Percentiles rank a stretch among this genome's conserved stretches.
Evolutionary conservation across 2,329 filamentous ascomycete genomes (phyloP).

Genomic region (Mycosphaerella sp.): DNA sequence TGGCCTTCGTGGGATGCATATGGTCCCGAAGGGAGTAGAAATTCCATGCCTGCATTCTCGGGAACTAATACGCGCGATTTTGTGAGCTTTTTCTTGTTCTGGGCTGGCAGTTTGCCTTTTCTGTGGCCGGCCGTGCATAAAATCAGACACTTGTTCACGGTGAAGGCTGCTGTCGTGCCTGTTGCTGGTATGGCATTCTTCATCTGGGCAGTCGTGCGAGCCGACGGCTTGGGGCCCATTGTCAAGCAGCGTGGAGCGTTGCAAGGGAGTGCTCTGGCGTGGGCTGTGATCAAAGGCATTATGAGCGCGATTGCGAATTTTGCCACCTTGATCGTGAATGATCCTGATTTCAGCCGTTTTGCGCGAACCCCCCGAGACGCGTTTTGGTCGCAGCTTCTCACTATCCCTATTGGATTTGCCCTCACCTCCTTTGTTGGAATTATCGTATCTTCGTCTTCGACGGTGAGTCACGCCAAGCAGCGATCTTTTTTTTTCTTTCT

Average conservation of each 20-base stretch:
- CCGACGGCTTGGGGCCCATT: slow-evolving; percentile 77
- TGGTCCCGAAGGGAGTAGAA: slow-evolving; percentile 46
- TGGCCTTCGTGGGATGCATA: slow-evolving; percentile 55
- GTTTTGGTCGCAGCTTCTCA: slow-evolving; percentile 40
- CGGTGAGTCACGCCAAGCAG: slow-evolving; percentile 13
- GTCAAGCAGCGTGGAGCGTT: slow-evolving; percentile 59
- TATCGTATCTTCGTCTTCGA: slow-evolving; percentile 37
- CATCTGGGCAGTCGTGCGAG: slow-evolving; percentile 76
- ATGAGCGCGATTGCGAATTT: slow-evolving; percentile 59
- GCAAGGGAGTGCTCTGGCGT: slow-evolving; percentile 64
- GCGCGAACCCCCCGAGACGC: slow-evolving; percentile 35
- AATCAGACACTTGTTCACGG: slow-evolving; percentile 86
- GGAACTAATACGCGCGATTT: slow-evolving; percentile 71
- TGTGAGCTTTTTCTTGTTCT: slow-evolving; percentile 81
- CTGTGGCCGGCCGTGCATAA: slow-evolving; percentile 88
- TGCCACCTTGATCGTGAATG: slow-evolving; percentile 43
- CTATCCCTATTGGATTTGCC: slow-evolving; percentile 39
- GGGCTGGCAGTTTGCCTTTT: slow-evolving; percentile 70
- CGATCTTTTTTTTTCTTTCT: no score
- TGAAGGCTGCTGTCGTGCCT: slow-evolving; percentile 80
- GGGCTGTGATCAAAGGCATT: slow-evolving; percentile 76
- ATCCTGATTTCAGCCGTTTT: slow-evolving; percentile 43
- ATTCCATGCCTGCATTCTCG: slow-evolving; percentile 57
- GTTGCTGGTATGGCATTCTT: slow-evolving; percentile 78
- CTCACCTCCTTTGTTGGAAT: slow-evolving; percentile 42